Percentiles rank a stretch among this genome's conserved stretches.
These are phyloP conservation scores for Endocalyx cinctus DNA, from an alignment of 2,329 filamentous ascomycete genomes.

Conservation along the genomic window DNA sequence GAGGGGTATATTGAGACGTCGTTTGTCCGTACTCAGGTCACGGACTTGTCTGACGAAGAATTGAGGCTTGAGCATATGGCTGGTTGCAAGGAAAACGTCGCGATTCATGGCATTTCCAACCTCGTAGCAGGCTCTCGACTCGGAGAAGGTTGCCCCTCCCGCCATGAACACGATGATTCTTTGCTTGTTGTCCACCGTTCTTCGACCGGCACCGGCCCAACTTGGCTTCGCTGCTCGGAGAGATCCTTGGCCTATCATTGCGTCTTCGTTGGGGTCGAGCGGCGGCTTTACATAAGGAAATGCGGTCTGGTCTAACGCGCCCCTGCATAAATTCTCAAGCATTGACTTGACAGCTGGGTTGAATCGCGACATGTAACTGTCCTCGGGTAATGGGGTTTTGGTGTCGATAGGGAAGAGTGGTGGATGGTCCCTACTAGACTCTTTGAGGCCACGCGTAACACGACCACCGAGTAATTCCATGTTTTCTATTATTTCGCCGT, in stretches of 20 bases:
- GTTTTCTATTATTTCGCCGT: conserved; percentile 70
- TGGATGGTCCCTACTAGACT: conserved; percentile 59
- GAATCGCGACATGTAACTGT: conserved; percentile 82
- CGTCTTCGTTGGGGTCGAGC: conserved; percentile 56
- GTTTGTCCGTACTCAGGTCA: conserved; percentile 71
- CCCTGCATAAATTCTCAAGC: conserved; percentile 68
- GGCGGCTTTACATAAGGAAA: conserved; percentile 75
- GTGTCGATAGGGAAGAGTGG: conserved; percentile 70
- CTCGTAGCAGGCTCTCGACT: conserved; percentile 86
- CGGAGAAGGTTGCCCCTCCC: conserved; percentile 89
- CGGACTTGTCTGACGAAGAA: conserved; percentile 79
- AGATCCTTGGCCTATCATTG: conserved; percentile 62
- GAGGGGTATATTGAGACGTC: conserved; percentile 72
- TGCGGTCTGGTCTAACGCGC: conserved; percentile 58
- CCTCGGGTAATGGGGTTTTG: conserved; percentile 56
- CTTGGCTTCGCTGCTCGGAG: conserved; percentile 89
- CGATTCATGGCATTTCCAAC: conserved; percentile 65
- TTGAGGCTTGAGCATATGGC: conserved; percentile 85
- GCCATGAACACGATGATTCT: conserved; percentile 92
- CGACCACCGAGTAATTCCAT: conserved; percentile 77
- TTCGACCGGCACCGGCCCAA: conserved; percentile 81
- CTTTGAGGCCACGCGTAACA: conserved; percentile 67
- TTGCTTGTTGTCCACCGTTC: conserved; percentile 76
- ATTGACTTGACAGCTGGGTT: conserved; percentile 78
- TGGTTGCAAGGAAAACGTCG: conserved; percentile 84